Evolutionary conservation across 176 grass and related monocot species (phyloP).

Genomic region (Carex kokanica): DNA sequence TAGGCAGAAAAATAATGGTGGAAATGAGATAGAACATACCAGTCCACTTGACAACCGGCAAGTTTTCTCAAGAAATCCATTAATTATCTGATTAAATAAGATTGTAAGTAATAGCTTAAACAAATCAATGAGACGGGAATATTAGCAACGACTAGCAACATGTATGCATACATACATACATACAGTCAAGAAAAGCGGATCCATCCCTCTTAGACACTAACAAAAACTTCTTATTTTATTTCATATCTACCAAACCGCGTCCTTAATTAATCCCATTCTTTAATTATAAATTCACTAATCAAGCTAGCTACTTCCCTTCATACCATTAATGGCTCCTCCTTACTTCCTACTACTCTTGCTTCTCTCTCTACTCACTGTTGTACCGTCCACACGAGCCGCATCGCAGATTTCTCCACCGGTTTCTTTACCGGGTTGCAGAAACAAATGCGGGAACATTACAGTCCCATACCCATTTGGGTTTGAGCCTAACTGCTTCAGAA

Average conservation of each 20-base stretch:
- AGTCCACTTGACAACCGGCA: too few relatives aligned
- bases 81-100: too few relatives aligned
- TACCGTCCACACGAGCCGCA: background rate
- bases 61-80: too few relatives aligned
- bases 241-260: background rate
- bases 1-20: too few relatives aligned
- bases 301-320: background rate
- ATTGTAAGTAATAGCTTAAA: too few relatives aligned
- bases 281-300: background rate
- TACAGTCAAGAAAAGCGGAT: background rate
- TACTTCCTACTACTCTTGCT: background rate
- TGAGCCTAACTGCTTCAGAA: constrained; percentile 29
- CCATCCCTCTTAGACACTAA: background rate
- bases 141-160: too few relatives aligned
- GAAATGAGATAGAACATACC: too few relatives aligned
- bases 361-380: background rate
- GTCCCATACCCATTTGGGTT: constrained; percentile 67
- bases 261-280: background rate
- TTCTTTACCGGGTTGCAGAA: constrained; percentile 33
- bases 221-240: background rate
- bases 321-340: constrained; percentile 6
- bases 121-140: too few relatives aligned
- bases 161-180: too few relatives aligned
- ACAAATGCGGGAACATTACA: too few relatives aligned
- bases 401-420: background rate